These are phyloP conservation scores for Magnaporthiopsis incrustans DNA, from an alignment of 2,329 filamentous ascomycete genomes.

Conservation along the genomic window DNA sequence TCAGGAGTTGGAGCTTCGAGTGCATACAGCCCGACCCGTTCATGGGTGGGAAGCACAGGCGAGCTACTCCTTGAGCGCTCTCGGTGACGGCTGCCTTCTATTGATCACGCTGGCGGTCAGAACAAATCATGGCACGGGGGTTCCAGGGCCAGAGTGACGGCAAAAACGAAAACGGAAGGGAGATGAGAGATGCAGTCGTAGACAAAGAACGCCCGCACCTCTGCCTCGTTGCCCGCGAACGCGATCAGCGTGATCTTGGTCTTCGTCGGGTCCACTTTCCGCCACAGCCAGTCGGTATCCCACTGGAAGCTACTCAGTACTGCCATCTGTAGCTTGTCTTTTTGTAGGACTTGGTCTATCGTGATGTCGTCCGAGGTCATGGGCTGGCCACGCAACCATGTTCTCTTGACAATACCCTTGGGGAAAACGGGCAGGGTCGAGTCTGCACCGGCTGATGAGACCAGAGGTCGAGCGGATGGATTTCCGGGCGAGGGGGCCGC, in stretches of 20 bases:
- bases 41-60: slow-evolving; percentile 79
- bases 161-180: neutral
- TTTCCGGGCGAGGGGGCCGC: neutral
- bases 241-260: slow-evolving; percentile 58
- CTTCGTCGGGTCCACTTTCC: slow-evolving; percentile 53
- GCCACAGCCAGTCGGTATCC: slow-evolving; percentile 72
- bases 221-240: slow-evolving; percentile 42
- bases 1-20: slow-evolving; percentile 88
- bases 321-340: slow-evolving; percentile 61
- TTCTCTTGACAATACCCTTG: slow-evolving; percentile 68
- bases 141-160: neutral
- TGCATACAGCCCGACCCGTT: slow-evolving; percentile 72
- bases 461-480: neutral
- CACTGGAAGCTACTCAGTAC: slow-evolving; percentile 83
- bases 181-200: neutral
- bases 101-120: neutral
- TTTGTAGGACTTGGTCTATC: slow-evolving; percentile 79
- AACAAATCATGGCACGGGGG: neutral
- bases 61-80: slow-evolving; percentile 35
- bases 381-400: slow-evolving; percentile 59
- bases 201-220: slow-evolving; percentile 28
- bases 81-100: slow-evolving; percentile 41
- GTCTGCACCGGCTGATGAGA: neutral
- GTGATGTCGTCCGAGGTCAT: slow-evolving; percentile 67
- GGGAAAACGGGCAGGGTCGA: slow-evolving; percentile 24